Evolutionary conservation across 176 grass and related monocot genomes (phyloP).

Genomic region (Elaeis guineensis): DNA sequence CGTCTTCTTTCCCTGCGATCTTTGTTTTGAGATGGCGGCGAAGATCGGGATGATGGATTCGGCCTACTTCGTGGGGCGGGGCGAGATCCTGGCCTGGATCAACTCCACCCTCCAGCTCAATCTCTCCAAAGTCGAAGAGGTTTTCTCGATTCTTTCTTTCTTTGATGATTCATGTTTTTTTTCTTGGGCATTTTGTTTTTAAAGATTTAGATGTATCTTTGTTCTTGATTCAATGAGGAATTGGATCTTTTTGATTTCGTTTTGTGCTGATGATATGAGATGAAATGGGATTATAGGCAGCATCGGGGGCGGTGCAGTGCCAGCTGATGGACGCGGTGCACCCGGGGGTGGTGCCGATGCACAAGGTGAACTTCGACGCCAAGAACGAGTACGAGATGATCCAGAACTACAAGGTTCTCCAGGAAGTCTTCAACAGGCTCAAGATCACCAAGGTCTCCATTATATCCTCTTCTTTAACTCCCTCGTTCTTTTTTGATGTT

Average conservation of each 20-base stretch:
- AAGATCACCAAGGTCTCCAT: constrained; percentile 81
- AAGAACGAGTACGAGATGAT: constrained; percentile 99
- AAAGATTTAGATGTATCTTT: constrained; percentile 6
- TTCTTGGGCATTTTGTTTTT: not conserved
- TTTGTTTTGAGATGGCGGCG: constrained; percentile 32
- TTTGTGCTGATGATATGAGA: not conserved
- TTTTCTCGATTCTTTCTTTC: constrained; percentile 3
- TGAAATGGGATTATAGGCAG: constrained; percentile 34
- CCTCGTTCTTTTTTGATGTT: not conserved
- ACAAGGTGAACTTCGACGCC: constrained; percentile 97
- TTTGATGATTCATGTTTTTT: not conserved
- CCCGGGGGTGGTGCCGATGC: constrained; percentile 83
- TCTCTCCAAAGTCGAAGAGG: constrained; percentile 96
- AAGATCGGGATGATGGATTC: constrained; percentile 97
- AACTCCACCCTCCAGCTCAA: constrained; percentile 87
- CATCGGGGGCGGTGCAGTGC: constrained; percentile 82
- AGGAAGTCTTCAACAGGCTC: constrained; percentile 94
- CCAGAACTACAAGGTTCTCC: constrained; percentile 97
- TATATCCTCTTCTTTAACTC: not conserved
- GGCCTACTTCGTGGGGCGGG: constrained; percentile 91
- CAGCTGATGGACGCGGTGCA: constrained; percentile 90
- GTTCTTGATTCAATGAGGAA: not conserved
- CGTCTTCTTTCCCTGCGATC: too few relatives aligned
- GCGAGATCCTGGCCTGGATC: constrained; percentile 96
- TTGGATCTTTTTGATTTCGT: not conserved